Evolutionary conservation across 192 early-diverging fungal genomes (phyloP).

Genomic region (Haplosporangium gracile): DNA sequence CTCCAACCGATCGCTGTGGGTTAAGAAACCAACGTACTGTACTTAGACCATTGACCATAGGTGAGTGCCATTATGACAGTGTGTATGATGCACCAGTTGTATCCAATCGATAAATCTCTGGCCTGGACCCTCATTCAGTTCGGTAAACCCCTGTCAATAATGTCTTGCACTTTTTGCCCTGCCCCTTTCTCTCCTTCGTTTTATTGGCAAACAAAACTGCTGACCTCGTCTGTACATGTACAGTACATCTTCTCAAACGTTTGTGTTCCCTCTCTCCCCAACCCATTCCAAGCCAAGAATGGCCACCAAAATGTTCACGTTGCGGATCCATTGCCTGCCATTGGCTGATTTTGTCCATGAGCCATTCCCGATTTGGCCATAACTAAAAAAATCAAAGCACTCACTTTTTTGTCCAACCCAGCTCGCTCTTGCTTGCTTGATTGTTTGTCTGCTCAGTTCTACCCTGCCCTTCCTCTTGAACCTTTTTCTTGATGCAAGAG

Average conservation of each 20-base stretch:
- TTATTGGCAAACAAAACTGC: background rate
- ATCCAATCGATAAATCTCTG: background rate
- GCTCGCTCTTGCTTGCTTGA: too few relatives aligned
- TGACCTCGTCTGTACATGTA: background rate
- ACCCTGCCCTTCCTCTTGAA: too few relatives aligned
- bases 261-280: background rate
- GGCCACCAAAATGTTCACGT: constrained; percentile 2
- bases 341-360: background rate
- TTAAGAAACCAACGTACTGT: background rate
- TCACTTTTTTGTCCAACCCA: too few relatives aligned
- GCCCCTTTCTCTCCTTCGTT: background rate
- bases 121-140: background rate
- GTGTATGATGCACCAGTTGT: background rate
- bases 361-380: background rate
- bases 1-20: constrained; percentile 1
- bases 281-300: background rate
- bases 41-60: background rate
- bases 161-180: background rate
- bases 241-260: background rate
- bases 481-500: too few relatives aligned
- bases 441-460: too few relatives aligned
- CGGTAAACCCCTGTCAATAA: constrained; percentile 2
- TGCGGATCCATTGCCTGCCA: background rate
- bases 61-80: background rate
- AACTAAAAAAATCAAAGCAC: background rate